phyloP scores from a whole-genome alignment of 441 rosid genomes.

The Isatis lusitanica region DNA sequence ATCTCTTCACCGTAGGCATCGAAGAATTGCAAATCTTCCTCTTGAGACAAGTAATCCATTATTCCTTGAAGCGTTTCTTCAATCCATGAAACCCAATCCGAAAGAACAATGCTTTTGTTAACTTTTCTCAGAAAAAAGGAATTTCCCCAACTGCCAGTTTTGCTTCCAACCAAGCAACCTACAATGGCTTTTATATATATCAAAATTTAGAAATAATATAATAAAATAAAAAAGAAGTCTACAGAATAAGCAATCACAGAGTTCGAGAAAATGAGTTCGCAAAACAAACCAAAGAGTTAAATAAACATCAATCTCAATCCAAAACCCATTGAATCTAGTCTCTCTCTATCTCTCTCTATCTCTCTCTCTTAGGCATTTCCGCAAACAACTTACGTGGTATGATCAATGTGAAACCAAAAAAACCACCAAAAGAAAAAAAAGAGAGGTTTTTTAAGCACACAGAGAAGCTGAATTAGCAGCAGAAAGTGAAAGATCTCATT shows the following conservation, averaged over 20 bases:
- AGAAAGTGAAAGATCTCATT: conserved; percentile 43
- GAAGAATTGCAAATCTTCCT: conserved; percentile 61
- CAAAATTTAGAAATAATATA: conserved; percentile 17
- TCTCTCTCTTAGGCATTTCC: conserved; percentile 25
- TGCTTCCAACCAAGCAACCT: conserved; percentile 64
- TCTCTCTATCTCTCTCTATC: background rate
- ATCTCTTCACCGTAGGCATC: conserved; percentile 73
- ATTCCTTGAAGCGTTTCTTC: conserved; percentile 41
- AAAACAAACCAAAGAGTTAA: conserved; percentile 49
- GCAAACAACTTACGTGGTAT: conserved; percentile 32
- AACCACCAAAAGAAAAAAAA: background rate
- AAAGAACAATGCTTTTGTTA: conserved; percentile 37
- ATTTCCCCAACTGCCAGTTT: conserved; percentile 49
- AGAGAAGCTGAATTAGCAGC: conserved; percentile 27
- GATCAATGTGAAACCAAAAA: conserved; percentile 20
- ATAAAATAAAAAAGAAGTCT: conserved; percentile 29
- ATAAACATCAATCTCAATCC: conserved; percentile 82
- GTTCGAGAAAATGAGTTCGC: conserved; percentile 27
- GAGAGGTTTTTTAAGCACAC: conserved; percentile 17
- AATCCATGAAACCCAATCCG: conserved; percentile 65
- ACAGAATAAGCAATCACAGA: conserved; percentile 63
- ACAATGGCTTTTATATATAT: conserved; percentile 40
- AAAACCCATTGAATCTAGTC: conserved; percentile 62
- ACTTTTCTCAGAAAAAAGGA: conserved; percentile 41
- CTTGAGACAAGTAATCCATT: conserved; percentile 64